Percentiles rank a stretch among this genome's conserved stretches.
Conservation (phyloP, 352 stramenopile genomes). For the Phytophthora litchii region DNA sequence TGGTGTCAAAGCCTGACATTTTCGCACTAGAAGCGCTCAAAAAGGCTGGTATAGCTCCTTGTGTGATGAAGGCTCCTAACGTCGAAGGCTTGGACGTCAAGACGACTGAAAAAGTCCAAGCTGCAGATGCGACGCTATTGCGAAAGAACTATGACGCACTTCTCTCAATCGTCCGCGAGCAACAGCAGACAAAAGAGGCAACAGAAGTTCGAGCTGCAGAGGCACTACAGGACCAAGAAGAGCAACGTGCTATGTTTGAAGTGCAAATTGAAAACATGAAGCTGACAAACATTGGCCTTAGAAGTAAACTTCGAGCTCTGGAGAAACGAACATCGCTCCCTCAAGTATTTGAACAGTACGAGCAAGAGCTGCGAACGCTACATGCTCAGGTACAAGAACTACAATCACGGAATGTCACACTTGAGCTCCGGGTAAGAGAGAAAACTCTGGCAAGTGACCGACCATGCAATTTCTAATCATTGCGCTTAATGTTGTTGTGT, state of each 20-base stretch:
- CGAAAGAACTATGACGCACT: slow-evolving; percentile 83
- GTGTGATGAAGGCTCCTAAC: slow-evolving; percentile 46
- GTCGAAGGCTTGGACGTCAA: slow-evolving; percentile 58
- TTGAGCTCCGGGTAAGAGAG: slow-evolving; percentile 63
- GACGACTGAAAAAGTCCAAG: slow-evolving; percentile 58
- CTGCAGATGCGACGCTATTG: slow-evolving; percentile 63
- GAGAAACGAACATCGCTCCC: slow-evolving; percentile 53
- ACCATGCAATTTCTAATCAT: background rate
- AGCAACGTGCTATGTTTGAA: slow-evolving; percentile 58
- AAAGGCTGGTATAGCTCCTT: slow-evolving; percentile 33
- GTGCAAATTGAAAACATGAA: slow-evolving; percentile 84
- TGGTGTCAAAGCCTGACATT: slow-evolving; percentile 8
- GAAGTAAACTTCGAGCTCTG: slow-evolving; percentile 70
- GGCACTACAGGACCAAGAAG: slow-evolving; percentile 54
- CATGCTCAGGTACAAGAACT: slow-evolving; percentile 63
- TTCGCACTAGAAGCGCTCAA: slow-evolving; percentile 21
- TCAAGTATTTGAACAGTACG: slow-evolving; percentile 78
- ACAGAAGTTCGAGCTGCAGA: slow-evolving; percentile 54
- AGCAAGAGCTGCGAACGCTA: slow-evolving; percentile 62
- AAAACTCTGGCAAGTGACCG: background rate
- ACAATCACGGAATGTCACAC: slow-evolving; percentile 60
- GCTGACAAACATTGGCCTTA: slow-evolving; percentile 59
- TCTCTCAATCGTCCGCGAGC: slow-evolving; percentile 75
- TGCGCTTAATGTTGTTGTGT: background rate
- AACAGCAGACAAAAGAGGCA: slow-evolving; percentile 63